Conservation (phyloP, 768 basidiomycete species). For the Infundibulicybe gibba region DNA sequence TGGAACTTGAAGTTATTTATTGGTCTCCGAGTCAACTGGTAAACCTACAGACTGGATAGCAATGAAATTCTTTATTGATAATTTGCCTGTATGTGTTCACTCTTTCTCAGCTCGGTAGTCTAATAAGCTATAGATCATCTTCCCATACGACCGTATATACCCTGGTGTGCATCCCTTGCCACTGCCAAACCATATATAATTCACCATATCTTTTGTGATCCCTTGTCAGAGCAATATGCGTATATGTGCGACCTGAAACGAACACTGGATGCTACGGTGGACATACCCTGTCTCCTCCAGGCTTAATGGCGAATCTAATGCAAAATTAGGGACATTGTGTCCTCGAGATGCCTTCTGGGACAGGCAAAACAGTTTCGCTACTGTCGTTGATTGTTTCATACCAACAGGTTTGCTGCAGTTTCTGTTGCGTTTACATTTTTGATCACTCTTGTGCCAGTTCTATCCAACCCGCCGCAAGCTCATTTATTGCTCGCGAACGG, state of each 20-base stretch:
- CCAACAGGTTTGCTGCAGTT: slow-evolving; percentile 67
- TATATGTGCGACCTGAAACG: slow-evolving; percentile 99
- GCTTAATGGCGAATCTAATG: background rate
- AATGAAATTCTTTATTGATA: slow-evolving; percentile 85
- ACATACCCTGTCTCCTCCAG: background rate
- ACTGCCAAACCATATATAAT: slow-evolving; percentile 4
- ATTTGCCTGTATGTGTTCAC: slow-evolving; percentile 57
- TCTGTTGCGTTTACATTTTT: background rate
- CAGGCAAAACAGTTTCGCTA: slow-evolving; percentile 96
- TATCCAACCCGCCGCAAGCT: slow-evolving; percentile 91
- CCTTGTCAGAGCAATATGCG: slow-evolving; percentile 84
- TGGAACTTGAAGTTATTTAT: too few species aligned
- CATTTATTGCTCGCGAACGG: slow-evolving; percentile 98
- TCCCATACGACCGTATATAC: slow-evolving; percentile 94
- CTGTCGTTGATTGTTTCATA: slow-evolving; percentile 96
- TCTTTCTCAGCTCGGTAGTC: background rate
- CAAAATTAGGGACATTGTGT: slow-evolving; percentile 87
- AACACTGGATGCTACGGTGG: slow-evolving; percentile 90
- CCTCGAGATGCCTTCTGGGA: slow-evolving; percentile 99
- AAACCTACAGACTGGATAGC: too few species aligned
- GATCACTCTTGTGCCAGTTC: slow-evolving; percentile 52
- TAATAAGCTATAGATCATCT: slow-evolving; percentile 58
- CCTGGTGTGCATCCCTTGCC: slow-evolving; percentile 58
- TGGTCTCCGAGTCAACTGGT: too few species aligned
- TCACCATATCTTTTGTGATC: background rate